Base-by-base conservation (phyloP, 352 stramenopile species). In the Pythium myriotylum region DNA sequence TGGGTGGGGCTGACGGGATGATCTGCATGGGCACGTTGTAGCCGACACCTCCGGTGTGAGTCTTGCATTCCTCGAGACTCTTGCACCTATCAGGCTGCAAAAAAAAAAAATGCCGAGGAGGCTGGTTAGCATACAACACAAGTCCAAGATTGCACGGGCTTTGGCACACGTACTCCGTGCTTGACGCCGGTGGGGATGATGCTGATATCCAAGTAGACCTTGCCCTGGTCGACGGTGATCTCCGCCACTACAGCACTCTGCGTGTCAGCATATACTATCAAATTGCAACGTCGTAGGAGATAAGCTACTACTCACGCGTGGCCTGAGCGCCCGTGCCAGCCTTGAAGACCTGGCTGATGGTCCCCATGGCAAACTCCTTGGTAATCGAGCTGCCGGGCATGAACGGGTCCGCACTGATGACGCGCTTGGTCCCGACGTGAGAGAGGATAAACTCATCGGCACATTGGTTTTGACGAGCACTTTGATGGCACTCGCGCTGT, bases 11-110 rank as follows among this genome's bases (percentile, higher is more conserved):
- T 10, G 33, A 50, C 8, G 79, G 79, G 1, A 66, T 62, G 51
- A 91, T 85, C 62, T 83, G 67, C 78, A 92, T 84, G 17, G 83
- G 62, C 16, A 74, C 65, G 60, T 92, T 92, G 75, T 79, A 92
- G 19, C 83, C 77, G 17, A 64, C 59, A 40, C 81, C 75, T 14
- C 71, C 68, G 1, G 83, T 90, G 47, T 73, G 10, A 13, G 29
- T 2, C 65, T 85, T 84, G 75, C 83, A 92, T 0, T 79, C 73
- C 1, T 60, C 64, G 16, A 89, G 62, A 13, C 65, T 81, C 19
- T 22, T 23, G 59, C 83, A 92, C 14, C 58, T 33, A 0, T 59
- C 67, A 39, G 80, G 79, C 77, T 90, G 43, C 6, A 68, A 26
- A 14, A 62, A 5, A 26, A 47, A 12, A 57, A 10, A 7, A 35